Conservation (phyloP, 176 grass and related monocot species). For the Eleusine coracana region DNA sequence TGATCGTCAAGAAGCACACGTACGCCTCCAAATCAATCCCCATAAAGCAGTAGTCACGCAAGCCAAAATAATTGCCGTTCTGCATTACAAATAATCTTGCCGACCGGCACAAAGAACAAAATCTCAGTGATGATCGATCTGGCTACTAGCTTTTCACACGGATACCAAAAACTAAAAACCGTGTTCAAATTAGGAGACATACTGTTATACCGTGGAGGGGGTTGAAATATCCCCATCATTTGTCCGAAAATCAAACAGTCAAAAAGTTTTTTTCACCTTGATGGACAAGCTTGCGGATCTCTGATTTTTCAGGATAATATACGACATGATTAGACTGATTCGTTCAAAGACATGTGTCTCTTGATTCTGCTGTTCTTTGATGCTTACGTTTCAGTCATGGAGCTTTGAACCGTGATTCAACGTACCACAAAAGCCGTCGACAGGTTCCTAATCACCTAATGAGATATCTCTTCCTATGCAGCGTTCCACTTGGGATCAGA, state of each 20-base stretch:
- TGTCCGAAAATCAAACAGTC: constrained; percentile 1
- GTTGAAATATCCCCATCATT: constrained; percentile 18
- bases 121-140: not conserved
- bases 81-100: not conserved
- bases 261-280: constrained; percentile 24
- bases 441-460: not conserved
- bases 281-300: not conserved
- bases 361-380: constrained; percentile 9
- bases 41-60: not conserved
- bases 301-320: not conserved
- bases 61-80: not conserved
- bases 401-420: not conserved
- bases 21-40: not conserved
- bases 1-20: not conserved
- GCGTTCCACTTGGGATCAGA: too few relatives aligned
- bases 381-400: not conserved
- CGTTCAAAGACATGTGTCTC: constrained; percentile 25
- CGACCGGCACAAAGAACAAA: not conserved
- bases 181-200: not conserved
- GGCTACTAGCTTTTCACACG: not conserved
- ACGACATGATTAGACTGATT: not conserved
- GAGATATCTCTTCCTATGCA: not conserved
- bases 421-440: not conserved
- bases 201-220: not conserved
- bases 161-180: too few relatives aligned